Percentiles rank a stretch among this genome's conserved stretches.
These are phyloP conservation scores for Hymenoscyphus linearis DNA, from an alignment of 2,329 filamentous ascomycete species.

Conservation along the genomic window DNA sequence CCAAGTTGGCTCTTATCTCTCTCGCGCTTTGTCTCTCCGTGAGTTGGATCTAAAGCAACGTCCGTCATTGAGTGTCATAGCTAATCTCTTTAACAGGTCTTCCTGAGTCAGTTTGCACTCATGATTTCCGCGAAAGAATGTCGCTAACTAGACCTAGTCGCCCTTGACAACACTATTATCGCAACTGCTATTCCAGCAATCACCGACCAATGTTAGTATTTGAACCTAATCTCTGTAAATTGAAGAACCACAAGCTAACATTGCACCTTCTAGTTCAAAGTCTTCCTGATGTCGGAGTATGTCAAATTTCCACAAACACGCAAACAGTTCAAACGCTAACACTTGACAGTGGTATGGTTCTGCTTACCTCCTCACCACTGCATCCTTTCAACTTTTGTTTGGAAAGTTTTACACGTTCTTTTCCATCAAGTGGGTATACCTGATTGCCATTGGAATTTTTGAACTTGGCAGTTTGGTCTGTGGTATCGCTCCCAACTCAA, in stretches of 20 bases:
- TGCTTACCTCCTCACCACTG: conserved; percentile 33
- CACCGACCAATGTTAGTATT: conserved; percentile 25
- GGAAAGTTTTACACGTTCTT: conserved; percentile 32
- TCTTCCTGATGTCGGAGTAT: conserved; percentile 32
- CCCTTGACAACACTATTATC: conserved; percentile 30
- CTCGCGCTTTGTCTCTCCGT: conserved; percentile 28
- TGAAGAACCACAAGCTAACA: no score
- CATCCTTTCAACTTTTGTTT: conserved; percentile 29
- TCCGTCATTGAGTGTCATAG: not conserved
- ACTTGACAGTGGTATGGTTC: conserved; percentile 30
- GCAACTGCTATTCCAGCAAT: conserved; percentile 37
- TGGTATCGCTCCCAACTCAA: conserved; percentile 31
- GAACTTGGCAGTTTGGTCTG: conserved; percentile 31
- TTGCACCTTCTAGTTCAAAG: conserved; percentile 22
- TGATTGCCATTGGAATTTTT: conserved; percentile 31
- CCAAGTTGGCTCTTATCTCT: conserved; percentile 25
- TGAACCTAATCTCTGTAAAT: no score
- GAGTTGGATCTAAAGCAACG: not conserved
- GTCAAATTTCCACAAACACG: not conserved
- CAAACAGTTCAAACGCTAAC: not conserved
- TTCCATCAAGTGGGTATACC: conserved; percentile 29
- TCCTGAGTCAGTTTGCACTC: conserved; percentile 18
- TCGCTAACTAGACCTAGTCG: conserved; percentile 4
- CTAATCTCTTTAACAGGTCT: conserved; percentile 7
- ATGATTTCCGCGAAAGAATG: not conserved